Evolutionary conservation across 345 rosid species (phyloP), one percentile per base, ranked within the genome.

Genomic region (Gynandropsis gynandra): DNA sequence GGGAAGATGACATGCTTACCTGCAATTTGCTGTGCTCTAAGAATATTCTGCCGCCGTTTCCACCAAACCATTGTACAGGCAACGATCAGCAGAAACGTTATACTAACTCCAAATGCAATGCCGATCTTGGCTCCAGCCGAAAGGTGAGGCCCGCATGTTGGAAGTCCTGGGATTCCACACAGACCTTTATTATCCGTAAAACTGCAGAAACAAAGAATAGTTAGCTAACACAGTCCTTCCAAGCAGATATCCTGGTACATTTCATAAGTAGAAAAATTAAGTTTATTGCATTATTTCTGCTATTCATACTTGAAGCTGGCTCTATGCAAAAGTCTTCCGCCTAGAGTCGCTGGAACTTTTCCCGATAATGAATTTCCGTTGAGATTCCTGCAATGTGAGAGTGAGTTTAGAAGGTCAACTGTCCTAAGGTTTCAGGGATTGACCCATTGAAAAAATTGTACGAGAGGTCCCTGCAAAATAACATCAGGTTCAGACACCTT

Each of bases 151-250:
- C 95, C 92, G 13, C 99, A 93, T 1, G 83, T 48, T 18, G 61
- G 92, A 48, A 93, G 80, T 20, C 99, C 99, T 0, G 99, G 99
- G 62, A 88, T 85, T 27, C 99, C 99, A 27, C 99, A 93, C 31
- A 93, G 83, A 42, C 99, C 94, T 39, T 81, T 66, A 70, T 93
- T 93, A 66, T 85, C 97, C 0, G 99, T 93, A 63, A 93, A 83
- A 72, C 99, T 93, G 83, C 73, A 75, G 16, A 61, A 27, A 61
- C 32, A 41, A 14, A 20, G 49, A 33, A 43, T 50, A 42, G 54
- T 70, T 24, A 65, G 17, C 41, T 16, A 40, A 33, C 38, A 33
- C 6, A 4, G 39, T 15, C 50, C 45, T 47, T 29, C 42, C 29
- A 24, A 2, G 4, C 29, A 5, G 29, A 24, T 2, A 24, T n/a